A percentile compares a stretch with the other conserved stretches of the same genome.
Conservation (phyloP, 148 eudicot genomes). For the Vaccinium myrtillus region DNA sequence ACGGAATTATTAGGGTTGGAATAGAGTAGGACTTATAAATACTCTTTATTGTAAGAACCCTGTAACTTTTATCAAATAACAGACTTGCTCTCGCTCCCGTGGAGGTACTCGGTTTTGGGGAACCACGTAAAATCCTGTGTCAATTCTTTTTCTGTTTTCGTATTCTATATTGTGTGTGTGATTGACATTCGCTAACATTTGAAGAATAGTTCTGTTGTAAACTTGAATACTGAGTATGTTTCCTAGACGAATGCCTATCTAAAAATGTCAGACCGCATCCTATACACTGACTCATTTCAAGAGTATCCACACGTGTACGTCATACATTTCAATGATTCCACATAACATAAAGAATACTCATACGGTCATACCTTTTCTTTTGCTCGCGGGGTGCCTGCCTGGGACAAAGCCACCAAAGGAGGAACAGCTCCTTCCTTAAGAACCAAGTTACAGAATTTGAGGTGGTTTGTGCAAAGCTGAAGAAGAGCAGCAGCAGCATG, state of each 20-base stretch:
- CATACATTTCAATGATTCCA: neutral
- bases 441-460: conserved; percentile 53
- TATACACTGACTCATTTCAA: neutral
- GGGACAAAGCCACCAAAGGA: conserved; percentile 76
- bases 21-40: too few species aligned
- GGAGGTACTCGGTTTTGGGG: too few species aligned
- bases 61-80: too few species aligned
- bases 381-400: conserved; percentile 80
- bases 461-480: conserved; percentile 69
- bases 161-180: too few species aligned
- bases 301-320: neutral
- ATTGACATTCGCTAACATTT: neutral
- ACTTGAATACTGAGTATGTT: neutral
- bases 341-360: neutral
- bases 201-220: neutral
- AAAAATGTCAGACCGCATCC: neutral
- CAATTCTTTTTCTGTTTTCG: too few species aligned
- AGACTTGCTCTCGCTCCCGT: too few species aligned
- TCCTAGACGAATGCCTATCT: neutral
- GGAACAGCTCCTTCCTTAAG: conserved; percentile 91
- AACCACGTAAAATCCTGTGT: too few species aligned
- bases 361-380: conserved; percentile 78
- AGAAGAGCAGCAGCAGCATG: conserved; percentile 86
- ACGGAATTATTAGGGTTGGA: too few species aligned
- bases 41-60: too few species aligned